These are phyloP conservation scores for Naematelia encephala DNA, from an alignment of 768 basidiomycete species.

Conservation along the genomic window DNA sequence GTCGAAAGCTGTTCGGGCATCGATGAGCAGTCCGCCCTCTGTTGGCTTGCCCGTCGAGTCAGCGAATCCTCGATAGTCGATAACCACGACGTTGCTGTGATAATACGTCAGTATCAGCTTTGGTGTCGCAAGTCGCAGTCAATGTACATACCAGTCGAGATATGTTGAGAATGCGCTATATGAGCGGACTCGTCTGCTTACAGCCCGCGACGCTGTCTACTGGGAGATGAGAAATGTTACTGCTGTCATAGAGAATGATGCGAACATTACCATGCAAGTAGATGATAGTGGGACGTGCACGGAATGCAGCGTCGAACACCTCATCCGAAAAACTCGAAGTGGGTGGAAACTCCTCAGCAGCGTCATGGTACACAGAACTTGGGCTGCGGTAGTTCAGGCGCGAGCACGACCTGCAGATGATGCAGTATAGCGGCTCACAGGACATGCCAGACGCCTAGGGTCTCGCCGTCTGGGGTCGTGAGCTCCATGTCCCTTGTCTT, in stretches of 20 bases:
- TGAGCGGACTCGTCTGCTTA: slow-evolving; percentile 63
- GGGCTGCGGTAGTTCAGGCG: slow-evolving; percentile 50
- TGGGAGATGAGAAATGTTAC: not conserved
- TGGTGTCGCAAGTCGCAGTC: not conserved
- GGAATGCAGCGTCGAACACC: slow-evolving; percentile 60
- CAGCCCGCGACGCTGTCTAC: slow-evolving; percentile 70
- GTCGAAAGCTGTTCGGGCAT: slow-evolving; percentile 76
- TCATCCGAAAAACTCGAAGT: slow-evolving; percentile 43
- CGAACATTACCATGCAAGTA: slow-evolving; percentile 80
- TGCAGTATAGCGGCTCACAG: slow-evolving; percentile 24
- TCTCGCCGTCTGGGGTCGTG: slow-evolving; percentile 69
- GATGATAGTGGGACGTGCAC: slow-evolving; percentile 68
- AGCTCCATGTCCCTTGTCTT: slow-evolving; percentile 72
- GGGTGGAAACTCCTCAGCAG: slow-evolving; percentile 7
- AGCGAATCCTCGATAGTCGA: slow-evolving; percentile 90
- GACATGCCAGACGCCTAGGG: slow-evolving; percentile 58
- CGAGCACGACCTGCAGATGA: too few relatives aligned
- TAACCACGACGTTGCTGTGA: slow-evolving; percentile 74
- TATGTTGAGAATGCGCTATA: slow-evolving; percentile 62
- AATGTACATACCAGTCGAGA: slow-evolving; percentile 33
- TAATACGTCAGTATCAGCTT: slow-evolving; percentile 52
- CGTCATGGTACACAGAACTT: slow-evolving; percentile 36
- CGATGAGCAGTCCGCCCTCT: slow-evolving; percentile 64
- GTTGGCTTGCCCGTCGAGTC: slow-evolving; percentile 78
- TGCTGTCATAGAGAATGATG: not conserved